These are phyloP conservation scores for Cotoneaster glaucophyllus DNA, from an alignment of 306 rosid genomes.

Conservation along the genomic window DNA sequence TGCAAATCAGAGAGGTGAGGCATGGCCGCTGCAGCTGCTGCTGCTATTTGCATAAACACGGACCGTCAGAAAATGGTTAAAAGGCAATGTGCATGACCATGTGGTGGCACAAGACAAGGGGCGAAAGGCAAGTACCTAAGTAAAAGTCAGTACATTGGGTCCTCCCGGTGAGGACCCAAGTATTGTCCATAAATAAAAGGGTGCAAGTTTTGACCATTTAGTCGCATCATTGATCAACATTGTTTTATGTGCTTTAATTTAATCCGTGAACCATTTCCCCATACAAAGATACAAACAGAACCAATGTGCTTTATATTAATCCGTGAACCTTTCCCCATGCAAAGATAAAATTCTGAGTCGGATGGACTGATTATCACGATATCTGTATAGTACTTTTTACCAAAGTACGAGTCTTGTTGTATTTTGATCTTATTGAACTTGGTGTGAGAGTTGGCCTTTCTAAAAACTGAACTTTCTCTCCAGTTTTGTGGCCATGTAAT, in stretches of 20 bases:
- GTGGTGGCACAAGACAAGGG: neutral
- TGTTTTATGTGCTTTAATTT: neutral
- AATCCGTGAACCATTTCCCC: neutral
- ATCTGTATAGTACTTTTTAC: too few relatives aligned
- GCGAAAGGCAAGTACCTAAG: too few relatives aligned
- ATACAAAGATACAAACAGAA: neutral
- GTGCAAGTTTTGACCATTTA: constrained; percentile 2
- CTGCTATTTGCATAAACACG: constrained; percentile 1
- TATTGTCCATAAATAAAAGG: neutral
- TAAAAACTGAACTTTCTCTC: too few relatives aligned
- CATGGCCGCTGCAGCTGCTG: constrained; percentile 24
- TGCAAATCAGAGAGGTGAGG: constrained; percentile 37
- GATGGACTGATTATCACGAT: neutral
- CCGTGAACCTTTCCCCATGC: neutral
- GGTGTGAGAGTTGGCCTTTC: too few relatives aligned
- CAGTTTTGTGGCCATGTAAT: too few relatives aligned
- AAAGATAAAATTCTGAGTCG: neutral
- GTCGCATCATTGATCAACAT: neutral
- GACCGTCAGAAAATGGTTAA: neutral
- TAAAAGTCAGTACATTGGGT: too few relatives aligned
- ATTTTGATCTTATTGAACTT: too few relatives aligned
- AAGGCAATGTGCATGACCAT: neutral
- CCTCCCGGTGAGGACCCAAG: too few relatives aligned
- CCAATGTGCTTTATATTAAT: neutral
- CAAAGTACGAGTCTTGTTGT: neutral